Percentiles rank a stretch among this genome's conserved stretches.
phyloP scores from a whole-genome alignment of 495 filamentous ascomycete species.

The Tuber brumale region DNA sequence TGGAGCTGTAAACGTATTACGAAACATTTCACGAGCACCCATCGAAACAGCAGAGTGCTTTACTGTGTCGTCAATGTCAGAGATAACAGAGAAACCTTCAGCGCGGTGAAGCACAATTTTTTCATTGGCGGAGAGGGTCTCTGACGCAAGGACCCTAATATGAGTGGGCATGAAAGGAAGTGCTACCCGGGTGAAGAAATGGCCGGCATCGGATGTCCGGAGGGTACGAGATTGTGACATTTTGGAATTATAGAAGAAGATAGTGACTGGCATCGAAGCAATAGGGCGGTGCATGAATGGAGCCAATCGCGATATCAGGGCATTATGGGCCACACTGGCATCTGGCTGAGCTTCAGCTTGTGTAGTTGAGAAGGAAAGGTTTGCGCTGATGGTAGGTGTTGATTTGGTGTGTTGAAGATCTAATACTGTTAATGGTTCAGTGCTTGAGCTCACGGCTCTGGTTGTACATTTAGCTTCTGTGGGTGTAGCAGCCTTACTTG shows the following conservation, averaged over 20 bases:
- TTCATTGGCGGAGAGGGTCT: constrained; percentile 71
- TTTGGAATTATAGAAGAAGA: constrained; percentile 70
- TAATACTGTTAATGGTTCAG: constrained; percentile 30
- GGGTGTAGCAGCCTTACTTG: background rate
- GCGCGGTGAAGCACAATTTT: constrained; percentile 65
- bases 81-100: constrained; percentile 84
- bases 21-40: constrained; percentile 87
- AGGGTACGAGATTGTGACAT: constrained; percentile 72
- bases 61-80: constrained; percentile 96
- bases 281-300: constrained; percentile 84
- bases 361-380: constrained; percentile 45
- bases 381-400: constrained; percentile 36
- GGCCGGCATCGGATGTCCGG: constrained; percentile 73
- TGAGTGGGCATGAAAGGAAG: constrained; percentile 88
- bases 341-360: constrained; percentile 55
- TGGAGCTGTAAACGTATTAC: constrained; percentile 88
- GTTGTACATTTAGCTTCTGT: constrained; percentile 38
- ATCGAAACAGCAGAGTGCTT: constrained; percentile 85
- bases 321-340: constrained; percentile 73
- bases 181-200: constrained; percentile 69
- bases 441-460: constrained; percentile 56
- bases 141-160: constrained; percentile 76
- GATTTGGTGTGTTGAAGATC: constrained; percentile 38
- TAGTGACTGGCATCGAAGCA: constrained; percentile 64
- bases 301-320: constrained; percentile 75